Conservation (phyloP, 1,139 yeast genomes). For the Debaryomyces subglobosus region DNA sequence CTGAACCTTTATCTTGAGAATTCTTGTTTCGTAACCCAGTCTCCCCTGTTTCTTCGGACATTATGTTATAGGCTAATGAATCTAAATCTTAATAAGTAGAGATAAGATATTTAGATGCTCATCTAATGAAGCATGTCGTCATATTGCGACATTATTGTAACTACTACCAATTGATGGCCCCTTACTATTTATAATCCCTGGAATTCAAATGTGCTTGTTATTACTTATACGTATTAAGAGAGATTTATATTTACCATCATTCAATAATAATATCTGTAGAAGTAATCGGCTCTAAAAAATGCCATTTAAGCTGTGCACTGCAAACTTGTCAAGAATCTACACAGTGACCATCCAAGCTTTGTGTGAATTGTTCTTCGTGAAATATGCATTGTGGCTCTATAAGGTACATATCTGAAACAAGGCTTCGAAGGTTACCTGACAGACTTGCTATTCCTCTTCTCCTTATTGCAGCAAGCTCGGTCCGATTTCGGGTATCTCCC, state of each 20-base stretch:
- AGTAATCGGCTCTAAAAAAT: not conserved
- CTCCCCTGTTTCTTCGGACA: not conserved
- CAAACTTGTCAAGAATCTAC: not conserved
- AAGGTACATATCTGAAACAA: not conserved
- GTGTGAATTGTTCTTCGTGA: not conserved
- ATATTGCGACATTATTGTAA: slow-evolving; percentile 3
- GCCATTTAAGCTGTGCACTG: not conserved
- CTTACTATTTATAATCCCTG: not conserved
- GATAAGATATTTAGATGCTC: slow-evolving; percentile 1
- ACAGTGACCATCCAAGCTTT: not conserved
- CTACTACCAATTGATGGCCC: not conserved
- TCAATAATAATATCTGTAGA: not conserved
- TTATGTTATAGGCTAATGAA: not conserved
- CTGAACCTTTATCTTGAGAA: not conserved
- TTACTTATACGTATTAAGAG: not conserved
- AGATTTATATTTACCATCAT: not conserved
- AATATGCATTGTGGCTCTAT: not conserved
- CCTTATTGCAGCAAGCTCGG: not conserved
- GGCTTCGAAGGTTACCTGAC: not conserved
- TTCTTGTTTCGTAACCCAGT: not conserved
- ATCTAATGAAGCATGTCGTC: slow-evolving; percentile 2
- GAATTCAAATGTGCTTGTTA: not conserved
- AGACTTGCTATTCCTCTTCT: not conserved
- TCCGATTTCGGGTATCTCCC: not conserved
- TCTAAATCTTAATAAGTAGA: not conserved